Conservation (phyloP, 1,284 basidiomycete genomes). For the Ceratobasidium theobromae region DNA sequence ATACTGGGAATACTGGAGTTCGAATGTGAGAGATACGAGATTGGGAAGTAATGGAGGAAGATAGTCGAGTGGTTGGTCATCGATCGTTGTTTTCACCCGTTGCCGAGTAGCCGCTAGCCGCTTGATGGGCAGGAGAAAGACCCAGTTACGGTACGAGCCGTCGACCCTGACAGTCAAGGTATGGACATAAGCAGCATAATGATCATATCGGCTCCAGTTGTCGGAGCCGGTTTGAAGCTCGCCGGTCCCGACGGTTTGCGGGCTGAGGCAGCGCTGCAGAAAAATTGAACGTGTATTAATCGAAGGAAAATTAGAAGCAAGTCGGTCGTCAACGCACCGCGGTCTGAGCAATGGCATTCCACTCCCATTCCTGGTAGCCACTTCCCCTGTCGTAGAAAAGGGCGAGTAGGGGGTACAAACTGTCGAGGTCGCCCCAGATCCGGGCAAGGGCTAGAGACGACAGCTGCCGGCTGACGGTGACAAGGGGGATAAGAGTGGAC, state of each 20-base stretch:
- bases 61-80: background rate
- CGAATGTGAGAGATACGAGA: background rate
- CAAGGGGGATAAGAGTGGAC: background rate
- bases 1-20: background rate
- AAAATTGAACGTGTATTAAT: background rate
- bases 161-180: background rate
- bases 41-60: background rate
- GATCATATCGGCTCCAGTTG: background rate
- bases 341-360: slow-evolving; percentile 15
- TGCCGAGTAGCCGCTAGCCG: background rate
- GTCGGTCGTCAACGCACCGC: background rate
- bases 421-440: slow-evolving; percentile 5
- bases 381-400: background rate
- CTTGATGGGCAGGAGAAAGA: background rate
- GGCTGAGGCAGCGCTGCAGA: background rate
- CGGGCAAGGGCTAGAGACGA: background rate
- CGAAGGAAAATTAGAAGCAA: background rate
- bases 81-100: background rate
- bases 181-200: slow-evolving; percentile 5
- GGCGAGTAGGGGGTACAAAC: slow-evolving; percentile 12
- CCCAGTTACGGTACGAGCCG: background rate
- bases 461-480: background rate
- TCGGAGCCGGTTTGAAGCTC: background rate
- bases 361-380: slow-evolving; percentile 4
- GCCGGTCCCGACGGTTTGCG: background rate